Evolutionary conservation across 2,329 filamentous ascomycete genomes (phyloP).

Genomic region (Lachnellula arida): DNA sequence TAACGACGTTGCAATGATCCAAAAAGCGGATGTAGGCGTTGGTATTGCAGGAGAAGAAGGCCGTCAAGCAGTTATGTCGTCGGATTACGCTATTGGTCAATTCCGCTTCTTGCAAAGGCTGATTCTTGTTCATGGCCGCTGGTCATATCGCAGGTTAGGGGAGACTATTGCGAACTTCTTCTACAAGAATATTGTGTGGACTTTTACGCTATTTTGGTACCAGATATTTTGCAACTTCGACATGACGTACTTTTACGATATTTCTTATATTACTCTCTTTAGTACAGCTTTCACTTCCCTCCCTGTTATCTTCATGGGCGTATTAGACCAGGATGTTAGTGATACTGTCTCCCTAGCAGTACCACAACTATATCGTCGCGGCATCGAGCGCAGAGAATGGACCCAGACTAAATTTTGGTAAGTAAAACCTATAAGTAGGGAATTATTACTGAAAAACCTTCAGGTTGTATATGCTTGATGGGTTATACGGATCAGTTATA

Average conservation of each 20-base stretch:
- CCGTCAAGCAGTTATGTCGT: constrained; percentile 90
- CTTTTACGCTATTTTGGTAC: constrained; percentile 94
- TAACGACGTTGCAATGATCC: constrained; percentile 97
- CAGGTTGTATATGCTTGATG: constrained; percentile 91
- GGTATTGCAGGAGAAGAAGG: constrained; percentile 93
- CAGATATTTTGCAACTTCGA: constrained; percentile 95
- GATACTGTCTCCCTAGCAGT: constrained; percentile 91
- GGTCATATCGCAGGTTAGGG: constrained; percentile 91
- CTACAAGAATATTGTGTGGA: constrained; percentile 99
- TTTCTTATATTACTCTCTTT: constrained; percentile 94
- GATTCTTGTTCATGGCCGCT: constrained; percentile 84
- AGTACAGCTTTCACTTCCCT: constrained; percentile 96
- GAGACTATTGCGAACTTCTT: constrained; percentile 98
- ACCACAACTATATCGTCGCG: constrained; percentile 89
- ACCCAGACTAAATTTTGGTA: constrained; percentile 95
- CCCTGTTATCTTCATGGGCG: constrained; percentile 91
- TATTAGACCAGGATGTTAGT: constrained; percentile 94
- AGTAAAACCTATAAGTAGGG: constrained; percentile 30
- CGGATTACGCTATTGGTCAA: constrained; percentile 91
- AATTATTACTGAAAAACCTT: constrained; percentile 31
- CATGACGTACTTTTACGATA: constrained; percentile 94
- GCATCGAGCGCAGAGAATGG: constrained; percentile 96
- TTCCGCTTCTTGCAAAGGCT: constrained; percentile 84
- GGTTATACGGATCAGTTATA: constrained; percentile 89
- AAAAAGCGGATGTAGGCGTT: constrained; percentile 93